These are phyloP conservation scores for Penicillium paneum DNA, from an alignment of 2,329 filamentous ascomycete genomes.

Conservation along the genomic window DNA sequence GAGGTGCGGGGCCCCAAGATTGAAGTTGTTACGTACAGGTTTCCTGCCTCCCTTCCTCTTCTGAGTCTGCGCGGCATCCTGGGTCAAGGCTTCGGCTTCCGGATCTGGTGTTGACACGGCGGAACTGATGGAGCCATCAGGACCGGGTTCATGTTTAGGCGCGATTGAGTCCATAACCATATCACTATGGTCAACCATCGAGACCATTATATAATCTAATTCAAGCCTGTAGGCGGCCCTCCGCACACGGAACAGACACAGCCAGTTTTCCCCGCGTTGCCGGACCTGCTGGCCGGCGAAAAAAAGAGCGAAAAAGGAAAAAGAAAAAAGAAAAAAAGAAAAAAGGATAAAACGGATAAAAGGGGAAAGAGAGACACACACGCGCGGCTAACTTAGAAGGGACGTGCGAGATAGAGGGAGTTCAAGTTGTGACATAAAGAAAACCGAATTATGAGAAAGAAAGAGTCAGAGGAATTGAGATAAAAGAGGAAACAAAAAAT, in stretches of 20 bases:
- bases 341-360: conserved; percentile 1
- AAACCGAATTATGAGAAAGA: conserved; percentile 34
- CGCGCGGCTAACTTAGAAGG: conserved; percentile 41
- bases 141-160: conserved; percentile 15
- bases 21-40: conserved; percentile 64
- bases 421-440: conserved; percentile 39
- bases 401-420: conserved; percentile 37
- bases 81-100: conserved; percentile 40
- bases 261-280: conserved; percentile 12
- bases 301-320: conserved; percentile 1
- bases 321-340: conserved; percentile 3
- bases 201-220: conserved; percentile 38
- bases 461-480: conserved; percentile 30
- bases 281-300: neutral
- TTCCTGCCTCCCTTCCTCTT: conserved; percentile 98
- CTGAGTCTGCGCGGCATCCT: conserved; percentile 54
- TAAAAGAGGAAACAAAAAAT: conserved; percentile 30
- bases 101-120: conserved; percentile 48
- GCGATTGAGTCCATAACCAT: conserved; percentile 34
- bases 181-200: conserved; percentile 45
- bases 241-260: conserved; percentile 10
- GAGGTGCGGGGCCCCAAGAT: conserved; percentile 32
- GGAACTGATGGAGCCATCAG: conserved; percentile 45
- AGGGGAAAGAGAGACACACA: conserved; percentile 22
- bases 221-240: conserved; percentile 8